Conservation (phyloP, 768 basidiomycete genomes). For the Lanmaoa rubissima region DNA sequence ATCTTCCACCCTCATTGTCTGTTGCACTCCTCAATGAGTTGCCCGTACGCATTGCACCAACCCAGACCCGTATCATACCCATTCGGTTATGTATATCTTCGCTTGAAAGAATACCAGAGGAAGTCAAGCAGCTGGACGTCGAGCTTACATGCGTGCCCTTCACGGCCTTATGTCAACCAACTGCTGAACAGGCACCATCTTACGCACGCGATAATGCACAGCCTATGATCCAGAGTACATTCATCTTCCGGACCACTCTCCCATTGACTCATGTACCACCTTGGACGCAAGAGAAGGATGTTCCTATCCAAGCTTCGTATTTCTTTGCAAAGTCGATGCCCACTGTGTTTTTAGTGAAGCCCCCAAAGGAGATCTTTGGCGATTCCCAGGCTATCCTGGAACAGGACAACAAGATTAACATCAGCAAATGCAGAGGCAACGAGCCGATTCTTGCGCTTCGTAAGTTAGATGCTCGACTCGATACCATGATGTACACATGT, state of each 20-base stretch:
- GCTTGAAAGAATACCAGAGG: slow-evolving; percentile 29
- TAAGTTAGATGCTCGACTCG: slow-evolving; percentile 31
- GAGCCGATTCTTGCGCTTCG: slow-evolving; percentile 66
- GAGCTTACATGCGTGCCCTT: slow-evolving; percentile 32
- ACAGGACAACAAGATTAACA: neutral
- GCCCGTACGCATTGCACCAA: slow-evolving; percentile 48
- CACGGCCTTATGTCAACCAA: neutral
- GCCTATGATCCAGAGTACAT: neutral
- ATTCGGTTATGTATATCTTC: slow-evolving; percentile 43
- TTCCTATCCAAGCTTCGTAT: slow-evolving; percentile 55
- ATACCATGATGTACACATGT: neutral
- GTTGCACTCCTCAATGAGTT: slow-evolving; percentile 16
- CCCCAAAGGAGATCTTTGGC: slow-evolving; percentile 43
- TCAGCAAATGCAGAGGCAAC: slow-evolving; percentile 17
- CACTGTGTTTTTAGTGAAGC: slow-evolving; percentile 54
- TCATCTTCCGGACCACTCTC: slow-evolving; percentile 37
- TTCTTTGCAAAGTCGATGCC: slow-evolving; percentile 55
- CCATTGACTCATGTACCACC: slow-evolving; percentile 43
- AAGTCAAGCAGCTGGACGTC: slow-evolving; percentile 40
- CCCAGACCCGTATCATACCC: slow-evolving; percentile 62
- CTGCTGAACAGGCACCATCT: neutral
- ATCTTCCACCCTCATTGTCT: slow-evolving; percentile 17
- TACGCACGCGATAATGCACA: neutral
- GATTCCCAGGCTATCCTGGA: slow-evolving; percentile 2
- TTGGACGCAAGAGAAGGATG: slow-evolving; percentile 38